phyloP scores from a whole-genome alignment of 2,329 filamentous ascomycete species.

The Ascochyta viciae-villosae region DNA sequence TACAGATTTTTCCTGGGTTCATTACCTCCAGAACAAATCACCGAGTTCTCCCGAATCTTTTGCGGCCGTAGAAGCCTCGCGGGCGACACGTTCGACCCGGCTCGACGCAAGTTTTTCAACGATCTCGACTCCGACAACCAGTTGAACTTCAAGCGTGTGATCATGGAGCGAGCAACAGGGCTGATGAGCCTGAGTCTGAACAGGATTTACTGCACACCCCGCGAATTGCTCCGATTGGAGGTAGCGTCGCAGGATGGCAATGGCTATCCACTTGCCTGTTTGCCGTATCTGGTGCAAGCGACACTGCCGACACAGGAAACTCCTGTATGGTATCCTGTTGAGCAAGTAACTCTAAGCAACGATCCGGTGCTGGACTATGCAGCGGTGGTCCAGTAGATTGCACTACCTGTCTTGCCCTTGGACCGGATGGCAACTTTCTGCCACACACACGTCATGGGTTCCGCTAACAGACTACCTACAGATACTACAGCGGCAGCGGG shows the following conservation, averaged over 20 bases:
- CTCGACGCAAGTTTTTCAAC: background rate
- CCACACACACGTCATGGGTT: background rate
- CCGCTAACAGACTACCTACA: constrained; percentile 35
- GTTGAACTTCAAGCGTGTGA: background rate
- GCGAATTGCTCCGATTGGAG: background rate
- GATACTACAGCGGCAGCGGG: constrained; percentile 50
- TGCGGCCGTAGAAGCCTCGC: background rate
- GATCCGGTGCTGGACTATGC: background rate
- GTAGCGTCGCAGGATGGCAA: background rate
- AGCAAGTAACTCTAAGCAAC: background rate
- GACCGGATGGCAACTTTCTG: background rate
- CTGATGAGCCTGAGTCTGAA: background rate
- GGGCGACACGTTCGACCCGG: background rate
- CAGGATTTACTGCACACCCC: background rate
- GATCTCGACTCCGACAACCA: background rate
- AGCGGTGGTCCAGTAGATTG: background rate
- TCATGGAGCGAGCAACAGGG: background rate
- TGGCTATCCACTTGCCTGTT: background rate
- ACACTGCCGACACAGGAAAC: background rate
- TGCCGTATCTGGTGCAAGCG: background rate
- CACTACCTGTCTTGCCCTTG: background rate
- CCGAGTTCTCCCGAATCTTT: constrained; percentile 1
- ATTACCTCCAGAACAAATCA: background rate
- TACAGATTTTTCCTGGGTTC: background rate
- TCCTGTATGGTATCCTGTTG: background rate